phyloP scores from a whole-genome alignment of 768 basidiomycete species.

The Kwoniella heveanensis region DNA sequence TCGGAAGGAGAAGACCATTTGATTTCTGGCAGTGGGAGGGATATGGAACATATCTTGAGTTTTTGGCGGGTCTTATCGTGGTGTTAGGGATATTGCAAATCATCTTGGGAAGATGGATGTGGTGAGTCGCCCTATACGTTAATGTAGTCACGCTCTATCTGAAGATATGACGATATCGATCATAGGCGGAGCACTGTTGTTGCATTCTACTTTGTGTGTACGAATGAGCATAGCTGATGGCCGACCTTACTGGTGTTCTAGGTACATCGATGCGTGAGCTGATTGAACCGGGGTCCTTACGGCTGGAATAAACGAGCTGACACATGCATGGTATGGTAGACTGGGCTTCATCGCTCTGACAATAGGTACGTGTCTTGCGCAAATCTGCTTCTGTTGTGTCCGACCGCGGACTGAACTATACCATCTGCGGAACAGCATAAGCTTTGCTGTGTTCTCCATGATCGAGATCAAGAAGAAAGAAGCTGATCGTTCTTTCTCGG shows the following conservation, averaged over 20 bases:
- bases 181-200: background rate
- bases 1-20: conserved; percentile 35
- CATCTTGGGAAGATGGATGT: conserved; percentile 48
- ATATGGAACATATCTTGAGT: conserved; percentile 53
- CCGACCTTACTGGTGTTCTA: conserved; percentile 7
- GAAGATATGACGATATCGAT: no score
- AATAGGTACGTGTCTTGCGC: conserved; percentile 32
- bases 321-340: conserved; percentile 8
- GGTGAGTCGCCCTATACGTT: conserved; percentile 21
- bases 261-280: conserved; percentile 54
- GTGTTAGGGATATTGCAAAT: conserved; percentile 46
- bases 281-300: background rate
- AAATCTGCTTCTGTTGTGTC: background rate
- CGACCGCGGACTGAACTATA: background rate
- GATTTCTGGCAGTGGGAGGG: conserved; percentile 55
- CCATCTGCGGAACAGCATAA: no score
- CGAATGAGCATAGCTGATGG: background rate
- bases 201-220: background rate
- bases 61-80: conserved; percentile 53
- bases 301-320: conserved; percentile 8
- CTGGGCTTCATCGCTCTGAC: conserved; percentile 48
- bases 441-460: no score
- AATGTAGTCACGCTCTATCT: background rate
- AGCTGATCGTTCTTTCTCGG: background rate
- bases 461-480: no score